phyloP scores from a whole-genome alignment of 2,329 filamentous ascomycete genomes.

The Fusarium neocosmosporiellum region DNA sequence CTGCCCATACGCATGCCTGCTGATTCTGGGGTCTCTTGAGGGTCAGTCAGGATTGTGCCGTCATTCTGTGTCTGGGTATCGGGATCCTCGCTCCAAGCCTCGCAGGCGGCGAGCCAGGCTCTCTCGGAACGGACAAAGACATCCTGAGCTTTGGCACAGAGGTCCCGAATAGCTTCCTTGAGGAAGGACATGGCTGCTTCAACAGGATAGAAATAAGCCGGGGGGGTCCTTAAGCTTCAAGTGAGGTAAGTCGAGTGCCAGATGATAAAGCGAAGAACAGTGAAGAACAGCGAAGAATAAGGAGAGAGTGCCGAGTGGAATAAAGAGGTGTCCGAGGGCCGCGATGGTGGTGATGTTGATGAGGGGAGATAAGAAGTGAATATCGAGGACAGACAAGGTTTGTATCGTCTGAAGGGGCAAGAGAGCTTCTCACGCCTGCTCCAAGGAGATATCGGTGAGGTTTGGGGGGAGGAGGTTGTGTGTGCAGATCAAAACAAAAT shows the following conservation, averaged over 20 bases:
- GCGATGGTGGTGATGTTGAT: neutral
- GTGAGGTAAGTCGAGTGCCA: neutral
- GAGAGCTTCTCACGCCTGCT: neutral
- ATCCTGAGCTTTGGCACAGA: neutral
- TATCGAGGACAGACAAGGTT: neutral
- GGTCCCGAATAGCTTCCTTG: neutral
- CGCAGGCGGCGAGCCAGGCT: neutral
- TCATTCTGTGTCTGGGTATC: neutral
- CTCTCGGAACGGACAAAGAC: neutral
- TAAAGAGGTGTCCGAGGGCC: neutral
- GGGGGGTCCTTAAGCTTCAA: neutral
- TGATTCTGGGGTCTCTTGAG: neutral
- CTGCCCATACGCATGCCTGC: neutral
- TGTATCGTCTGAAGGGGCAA: neutral
- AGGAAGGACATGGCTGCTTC: neutral
- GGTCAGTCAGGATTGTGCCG: neutral
- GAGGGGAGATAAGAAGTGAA: neutral
- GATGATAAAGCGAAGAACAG: neutral
- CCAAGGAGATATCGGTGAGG: neutral
- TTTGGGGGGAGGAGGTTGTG: neutral
- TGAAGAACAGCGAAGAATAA: neutral
- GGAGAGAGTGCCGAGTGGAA: neutral
- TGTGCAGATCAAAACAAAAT: neutral
- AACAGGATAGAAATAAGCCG: neutral
- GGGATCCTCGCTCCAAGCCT: conserved; percentile 9